Evolutionary conservation across 192 early-diverging fungal genomes (phyloP).

Genomic region (Umbelopsis isabellina): DNA sequence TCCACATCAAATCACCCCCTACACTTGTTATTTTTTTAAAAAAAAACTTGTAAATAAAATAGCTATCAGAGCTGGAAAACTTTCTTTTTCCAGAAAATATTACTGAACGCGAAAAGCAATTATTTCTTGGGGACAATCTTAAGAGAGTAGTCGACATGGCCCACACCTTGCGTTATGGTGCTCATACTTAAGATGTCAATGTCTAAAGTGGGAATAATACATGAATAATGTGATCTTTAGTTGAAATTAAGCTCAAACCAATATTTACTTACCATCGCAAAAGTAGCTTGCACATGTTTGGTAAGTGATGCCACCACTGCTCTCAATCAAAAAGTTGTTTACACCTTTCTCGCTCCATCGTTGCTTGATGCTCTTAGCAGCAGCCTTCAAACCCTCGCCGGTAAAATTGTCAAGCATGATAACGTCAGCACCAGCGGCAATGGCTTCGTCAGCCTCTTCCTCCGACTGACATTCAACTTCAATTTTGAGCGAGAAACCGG

Average conservation of each 20-base stretch:
- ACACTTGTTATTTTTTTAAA: background rate
- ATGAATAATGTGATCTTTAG: background rate
- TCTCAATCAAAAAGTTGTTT: slow-evolving; percentile 82
- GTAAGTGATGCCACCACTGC: slow-evolving; percentile 94
- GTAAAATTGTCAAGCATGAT: slow-evolving; percentile 98
- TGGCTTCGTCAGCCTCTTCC: slow-evolving; percentile 93
- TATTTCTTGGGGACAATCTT: slow-evolving; percentile 62
- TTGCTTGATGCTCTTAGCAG: slow-evolving; percentile 77
- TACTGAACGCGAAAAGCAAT: too few species aligned
- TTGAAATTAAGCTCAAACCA: background rate
- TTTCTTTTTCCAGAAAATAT: too few species aligned
- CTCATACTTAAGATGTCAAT: slow-evolving; percentile 92
- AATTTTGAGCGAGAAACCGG: slow-evolving; percentile 94
- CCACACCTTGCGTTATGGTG: slow-evolving; percentile 90
- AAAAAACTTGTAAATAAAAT: slow-evolving; percentile 4
- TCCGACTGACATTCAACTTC: slow-evolving; percentile 96
- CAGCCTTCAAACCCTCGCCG: slow-evolving; percentile 63
- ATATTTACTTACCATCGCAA: slow-evolving; percentile 60
- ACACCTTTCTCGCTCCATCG: slow-evolving; percentile 65
- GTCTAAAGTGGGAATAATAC: slow-evolving; percentile 18
- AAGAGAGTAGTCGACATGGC: slow-evolving; percentile 96
- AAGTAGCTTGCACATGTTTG: slow-evolving; percentile 83
- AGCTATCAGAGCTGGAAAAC: background rate
- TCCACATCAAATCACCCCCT: background rate
- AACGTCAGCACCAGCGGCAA: slow-evolving; percentile 94